phyloP scores from a whole-genome alignment of 192 early-diverging fungal species.

The Backusella macrospora region DNA sequence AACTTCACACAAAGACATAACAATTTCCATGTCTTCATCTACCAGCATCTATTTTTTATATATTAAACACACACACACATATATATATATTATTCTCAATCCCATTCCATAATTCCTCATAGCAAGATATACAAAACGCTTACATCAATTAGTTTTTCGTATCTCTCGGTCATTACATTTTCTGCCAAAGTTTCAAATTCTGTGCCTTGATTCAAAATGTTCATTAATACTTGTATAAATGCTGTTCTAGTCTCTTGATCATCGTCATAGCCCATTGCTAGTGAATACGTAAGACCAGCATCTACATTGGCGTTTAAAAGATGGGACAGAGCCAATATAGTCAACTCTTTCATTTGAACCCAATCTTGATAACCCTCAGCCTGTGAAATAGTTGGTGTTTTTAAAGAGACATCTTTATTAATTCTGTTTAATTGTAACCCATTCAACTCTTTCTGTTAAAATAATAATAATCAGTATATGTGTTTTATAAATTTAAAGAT shows the following conservation, averaged over 20 bases:
- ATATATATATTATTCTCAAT: background rate
- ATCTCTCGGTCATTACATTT: conserved; percentile 60
- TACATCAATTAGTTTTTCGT: conserved; percentile 66
- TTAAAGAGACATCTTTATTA: conserved; percentile 49
- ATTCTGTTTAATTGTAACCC: conserved; percentile 56
- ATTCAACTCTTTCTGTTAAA: conserved; percentile 1
- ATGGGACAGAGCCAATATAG: conserved; percentile 76
- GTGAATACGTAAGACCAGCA: conserved; percentile 73
- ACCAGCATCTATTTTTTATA: conserved; percentile 41
- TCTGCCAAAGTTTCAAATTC: conserved; percentile 68
- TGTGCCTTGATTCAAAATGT: conserved; percentile 75
- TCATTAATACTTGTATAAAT: conserved; percentile 82
- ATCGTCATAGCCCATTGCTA: conserved; percentile 78
- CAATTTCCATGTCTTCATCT: conserved; percentile 65
- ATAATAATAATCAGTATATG: too few relatives aligned
- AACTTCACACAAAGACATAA: conserved; percentile 73
- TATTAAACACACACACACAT: background rate
- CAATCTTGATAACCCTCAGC: conserved; percentile 40
- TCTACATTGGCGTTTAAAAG: conserved; percentile 83
- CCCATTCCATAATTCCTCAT: background rate
- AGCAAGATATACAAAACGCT: background rate
- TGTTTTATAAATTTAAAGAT: background rate
- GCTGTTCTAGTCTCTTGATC: conserved; percentile 74
- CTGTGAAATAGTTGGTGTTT: background rate
- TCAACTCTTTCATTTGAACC: conserved; percentile 57